These are phyloP conservation scores for Chrysoporthe deuterocubensis DNA, from an alignment of 2,329 filamentous ascomycete species.

Conservation along the genomic window DNA sequence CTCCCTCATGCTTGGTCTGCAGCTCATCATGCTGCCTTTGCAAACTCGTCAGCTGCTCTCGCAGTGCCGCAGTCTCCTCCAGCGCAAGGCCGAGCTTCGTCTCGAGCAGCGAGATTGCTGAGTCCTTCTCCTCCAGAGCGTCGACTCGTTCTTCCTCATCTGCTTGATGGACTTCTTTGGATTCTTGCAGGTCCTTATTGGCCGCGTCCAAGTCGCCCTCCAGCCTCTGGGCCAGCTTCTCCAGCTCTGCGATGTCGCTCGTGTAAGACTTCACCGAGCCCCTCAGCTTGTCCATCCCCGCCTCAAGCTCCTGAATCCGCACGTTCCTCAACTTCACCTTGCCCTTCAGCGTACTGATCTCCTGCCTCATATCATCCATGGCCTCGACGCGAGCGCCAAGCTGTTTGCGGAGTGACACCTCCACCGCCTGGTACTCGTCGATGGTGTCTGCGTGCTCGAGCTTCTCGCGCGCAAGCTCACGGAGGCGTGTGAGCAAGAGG, in stretches of 20 bases:
- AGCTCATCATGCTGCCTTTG: constrained; percentile 41
- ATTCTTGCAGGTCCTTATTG: constrained; percentile 30
- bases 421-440: constrained; percentile 63
- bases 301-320: constrained; percentile 52
- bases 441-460: constrained; percentile 57
- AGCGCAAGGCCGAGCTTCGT: constrained; percentile 47
- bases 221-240: constrained; percentile 53
- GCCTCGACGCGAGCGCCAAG: constrained; percentile 56
- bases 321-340: constrained; percentile 40
- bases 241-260: constrained; percentile 58
- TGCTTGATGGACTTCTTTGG: constrained; percentile 35
- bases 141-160: constrained; percentile 41
- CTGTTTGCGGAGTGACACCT: constrained; percentile 60
- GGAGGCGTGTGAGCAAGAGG: constrained; percentile 55
- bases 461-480: constrained; percentile 50
- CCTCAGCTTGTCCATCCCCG: constrained; percentile 54
- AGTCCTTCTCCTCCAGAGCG: constrained; percentile 42
- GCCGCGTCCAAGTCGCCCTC: constrained; percentile 46
- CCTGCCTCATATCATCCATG: constrained; percentile 51
- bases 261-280: constrained; percentile 57
- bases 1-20: constrained; percentile 32
- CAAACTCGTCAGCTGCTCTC: constrained; percentile 43
- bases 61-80: constrained; percentile 44
- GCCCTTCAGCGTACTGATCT: constrained; percentile 42
- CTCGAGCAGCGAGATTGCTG: constrained; percentile 48